These are phyloP conservation scores for Thelonectria rubi DNA, from an alignment of 2,329 filamentous ascomycete genomes.

Conservation along the genomic window DNA sequence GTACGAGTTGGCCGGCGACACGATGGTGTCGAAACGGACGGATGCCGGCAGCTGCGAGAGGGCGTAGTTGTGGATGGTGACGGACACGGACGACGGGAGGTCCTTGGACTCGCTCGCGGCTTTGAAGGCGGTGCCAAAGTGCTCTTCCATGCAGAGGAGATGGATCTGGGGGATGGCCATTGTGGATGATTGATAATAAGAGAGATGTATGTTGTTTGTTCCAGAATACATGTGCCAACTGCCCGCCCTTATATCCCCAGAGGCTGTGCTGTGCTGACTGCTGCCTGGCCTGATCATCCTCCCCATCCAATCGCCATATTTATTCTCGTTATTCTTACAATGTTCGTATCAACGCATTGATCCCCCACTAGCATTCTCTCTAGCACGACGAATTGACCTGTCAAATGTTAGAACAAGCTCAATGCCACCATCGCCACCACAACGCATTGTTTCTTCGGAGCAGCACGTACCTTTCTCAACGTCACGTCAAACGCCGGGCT, in stretches of 20 bases:
- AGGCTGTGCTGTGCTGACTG: no score
- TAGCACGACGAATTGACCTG: constrained; percentile 16
- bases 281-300: background rate
- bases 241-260: no score
- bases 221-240: no score
- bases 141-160: constrained; percentile 19
- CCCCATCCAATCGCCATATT: no score
- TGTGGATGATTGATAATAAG: background rate
- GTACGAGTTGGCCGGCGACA: constrained; percentile 64
- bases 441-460: constrained; percentile 31
- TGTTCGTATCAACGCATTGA: no score
- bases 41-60: constrained; percentile 49
- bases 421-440: constrained; percentile 10
- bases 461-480: constrained; percentile 40
- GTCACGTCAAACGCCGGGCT: constrained; percentile 43
- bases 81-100: constrained; percentile 41
- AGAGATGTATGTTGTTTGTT: no score
- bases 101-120: constrained; percentile 8
- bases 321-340: no score
- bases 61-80: constrained; percentile 50
- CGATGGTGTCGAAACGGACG: constrained; percentile 56
- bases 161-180: constrained; percentile 18
- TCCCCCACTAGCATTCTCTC: no score
- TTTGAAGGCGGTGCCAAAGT: constrained; percentile 12
- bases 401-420: constrained; percentile 35